Base-by-base conservation (phyloP, 2,329 filamentous ascomycete genomes). In the Aspergillus unguis region DNA sequence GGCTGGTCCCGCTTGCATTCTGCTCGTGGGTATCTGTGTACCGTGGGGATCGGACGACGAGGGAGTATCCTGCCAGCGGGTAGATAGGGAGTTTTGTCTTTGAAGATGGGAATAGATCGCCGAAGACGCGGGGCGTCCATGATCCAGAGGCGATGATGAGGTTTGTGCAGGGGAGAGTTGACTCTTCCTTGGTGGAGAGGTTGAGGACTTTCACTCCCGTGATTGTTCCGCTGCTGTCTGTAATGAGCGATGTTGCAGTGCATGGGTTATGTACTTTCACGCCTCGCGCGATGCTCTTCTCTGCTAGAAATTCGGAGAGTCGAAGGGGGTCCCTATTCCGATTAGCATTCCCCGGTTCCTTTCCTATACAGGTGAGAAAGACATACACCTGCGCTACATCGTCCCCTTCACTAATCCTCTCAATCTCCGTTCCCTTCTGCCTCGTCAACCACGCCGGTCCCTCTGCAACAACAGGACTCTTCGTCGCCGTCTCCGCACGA, bases 91-190 rank as follows among this genome's bases (percentile, higher is more conserved):
- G 71, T 8, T 73, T 66, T 1, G 78, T 62, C 2, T 62, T 63
- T 1, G 85, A 78, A 0, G 68, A 62, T 0, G 82, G 82, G 63
- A 92, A 92, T 11, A 92, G 78, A 0, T 75, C 71, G 2, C 71
- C 60, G 64, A 90, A 86, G n/a, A 89, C 82, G 31, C 72, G 70
- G 0, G 82, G 78, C 0, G 87, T 86, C 88, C 89, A 92, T 3
- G 84, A 80, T 3, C 88, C 88, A 0, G 86, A 81, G 0, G 86
- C 74, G 54, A 92, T 77, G 11, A 92, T 72, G 26, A 92, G 66
- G 8, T 81, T 80, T 0, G 80, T 82, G 62, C 86, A 89, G 0
- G 84, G 78, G 2, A 92, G 52, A 0, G 31, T 62, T 5, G 52
- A 62, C 42, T 64, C 58, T 2, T 50, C 49, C 5, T 63, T 57